Conservation (phyloP, 768 basidiomycete species). For the Chalciporus piperatus region DNA sequence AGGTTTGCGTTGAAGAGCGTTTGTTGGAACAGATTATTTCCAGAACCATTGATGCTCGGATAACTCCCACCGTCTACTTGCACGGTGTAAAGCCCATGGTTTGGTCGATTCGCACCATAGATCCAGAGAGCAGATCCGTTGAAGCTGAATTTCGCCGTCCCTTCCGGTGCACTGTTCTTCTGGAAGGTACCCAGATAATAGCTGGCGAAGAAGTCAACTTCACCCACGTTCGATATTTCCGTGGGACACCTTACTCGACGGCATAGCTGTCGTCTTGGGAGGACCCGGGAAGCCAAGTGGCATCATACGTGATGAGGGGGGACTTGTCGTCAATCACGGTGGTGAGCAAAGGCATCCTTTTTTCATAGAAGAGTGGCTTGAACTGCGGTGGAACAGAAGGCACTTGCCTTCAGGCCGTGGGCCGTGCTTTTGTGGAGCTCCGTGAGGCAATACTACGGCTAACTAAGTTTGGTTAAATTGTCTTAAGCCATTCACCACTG, state of each 20-base stretch:
- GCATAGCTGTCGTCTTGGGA: slow-evolving; percentile 15
- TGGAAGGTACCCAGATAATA: slow-evolving; percentile 41
- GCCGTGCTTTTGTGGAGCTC: not conserved
- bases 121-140: slow-evolving; percentile 47
- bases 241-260: slow-evolving; percentile 12
- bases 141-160: slow-evolving; percentile 43
- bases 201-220: slow-evolving; percentile 14
- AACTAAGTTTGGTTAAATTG: not conserved
- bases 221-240: not conserved
- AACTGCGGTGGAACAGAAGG: not conserved
- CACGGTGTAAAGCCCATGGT: slow-evolving; percentile 47
- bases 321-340: slow-evolving; percentile 30
- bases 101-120: slow-evolving; percentile 47
- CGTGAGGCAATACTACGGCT: no score
- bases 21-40: slow-evolving; percentile 36
- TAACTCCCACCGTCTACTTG: slow-evolving; percentile 36
- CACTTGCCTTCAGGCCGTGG: not conserved
- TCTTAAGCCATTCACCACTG: no score
- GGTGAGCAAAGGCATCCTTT: slow-evolving; percentile 23
- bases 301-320: slow-evolving; percentile 28
- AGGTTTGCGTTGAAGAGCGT: slow-evolving; percentile 37
- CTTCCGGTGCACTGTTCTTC: slow-evolving; percentile 30
- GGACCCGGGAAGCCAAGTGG: slow-evolving; percentile 22
- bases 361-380: not conserved
- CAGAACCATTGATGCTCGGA: slow-evolving; percentile 30